Evolutionary conservation across 192 early-diverging fungal species (phyloP), one percentile per base, ranked within the genome.

Genomic region (Chytriomyces confervae): DNA sequence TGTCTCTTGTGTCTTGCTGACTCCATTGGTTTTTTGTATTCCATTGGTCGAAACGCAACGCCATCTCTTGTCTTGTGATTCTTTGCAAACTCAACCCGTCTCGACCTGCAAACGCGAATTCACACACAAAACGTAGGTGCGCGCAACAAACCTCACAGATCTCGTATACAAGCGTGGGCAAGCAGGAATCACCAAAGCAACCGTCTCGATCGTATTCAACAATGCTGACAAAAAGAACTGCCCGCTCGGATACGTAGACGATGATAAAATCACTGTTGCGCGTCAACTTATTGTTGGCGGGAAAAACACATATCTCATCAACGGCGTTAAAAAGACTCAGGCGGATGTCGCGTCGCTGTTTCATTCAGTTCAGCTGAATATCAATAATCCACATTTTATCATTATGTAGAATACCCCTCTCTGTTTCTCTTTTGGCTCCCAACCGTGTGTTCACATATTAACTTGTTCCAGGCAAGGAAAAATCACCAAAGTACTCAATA

Each of bases 401-500:
- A 99, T 99, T 74, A 98, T 98, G 97, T 68, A 68, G 53, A 0
- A 0, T 13, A 27, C 13, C 24, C 43, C 11, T 46, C 29, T 29
- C 47, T 27, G 1, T 27, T 68, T 68, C 44, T 7, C 45, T 45
- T 43, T 0, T 20, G 10, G 24, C 36, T 63, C 9, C 10, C 62
- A 63, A 10, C 62, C 11, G 5, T 24, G 36, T 46, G 3, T 48
- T 68, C 11, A 57, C 20, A 20, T 57, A 20, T 1, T 2, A 57
- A 2, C 53, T 20, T 57, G 1, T 57, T 11, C 1, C 53, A 68
- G 66, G 66, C 98, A 99, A 85, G 98, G 97, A 49, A 84, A 91
- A 63, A 98, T 99, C 73, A 99, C 97, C n/a, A 95, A 98, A 75
- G 97, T 99, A 9, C 88, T 99, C n/a, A 98, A 98, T 80, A 99